Evolutionary conservation across 1,139 yeast genomes (phyloP), one percentile per base, ranked within the genome.

Genomic region (Saccharomyces hybrid): DNA sequence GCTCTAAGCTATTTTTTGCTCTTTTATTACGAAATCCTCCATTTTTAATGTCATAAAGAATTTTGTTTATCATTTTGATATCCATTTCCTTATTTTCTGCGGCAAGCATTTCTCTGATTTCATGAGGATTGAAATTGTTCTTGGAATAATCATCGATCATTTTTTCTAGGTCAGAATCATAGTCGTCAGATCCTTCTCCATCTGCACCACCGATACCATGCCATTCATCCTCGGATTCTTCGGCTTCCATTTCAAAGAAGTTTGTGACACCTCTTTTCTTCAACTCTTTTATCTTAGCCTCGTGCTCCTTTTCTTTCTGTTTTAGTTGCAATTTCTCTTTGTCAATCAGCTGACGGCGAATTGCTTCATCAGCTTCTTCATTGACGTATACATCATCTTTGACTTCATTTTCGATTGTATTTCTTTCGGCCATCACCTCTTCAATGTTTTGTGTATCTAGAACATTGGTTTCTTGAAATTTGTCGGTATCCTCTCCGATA

Each of bases 171-270:
- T 88, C 95, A 32, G 89, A 83, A 63, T 86, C 80, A 52, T 84
- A 88, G 32, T 75, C 76, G 58, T 84, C 89, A 3, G 83, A 80
- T 3, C 71, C 65, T 58, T 89, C 97, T 5, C 84, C 88, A 62
- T 88, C 95, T 11, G 69, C 77, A 56, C 97, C 97, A 54, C 96
- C 97, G 55, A 88, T 68, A 1, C 97, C 97, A 51, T 83, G 84
- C 91, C 95, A 91, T 73, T 91, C 97, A 74, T 91, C 98, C 60
- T 93, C 98, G 46, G 97, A 88, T 74, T 93, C 98, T 61, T 83
- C 95, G 48, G 99, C 99, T 74, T 91, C 97, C 58, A 68, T 66
- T 55, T 73, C 76, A 58, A 74, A 60, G 54, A 73, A 65, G 47
- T 70, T 63, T 23, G 63, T 66, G 1, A 70, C 57, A 29, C 75